These are phyloP conservation scores for Ophiostoma angusticollis DNA, from an alignment of 2,329 filamentous ascomycete genomes.

Conservation along the genomic window DNA sequence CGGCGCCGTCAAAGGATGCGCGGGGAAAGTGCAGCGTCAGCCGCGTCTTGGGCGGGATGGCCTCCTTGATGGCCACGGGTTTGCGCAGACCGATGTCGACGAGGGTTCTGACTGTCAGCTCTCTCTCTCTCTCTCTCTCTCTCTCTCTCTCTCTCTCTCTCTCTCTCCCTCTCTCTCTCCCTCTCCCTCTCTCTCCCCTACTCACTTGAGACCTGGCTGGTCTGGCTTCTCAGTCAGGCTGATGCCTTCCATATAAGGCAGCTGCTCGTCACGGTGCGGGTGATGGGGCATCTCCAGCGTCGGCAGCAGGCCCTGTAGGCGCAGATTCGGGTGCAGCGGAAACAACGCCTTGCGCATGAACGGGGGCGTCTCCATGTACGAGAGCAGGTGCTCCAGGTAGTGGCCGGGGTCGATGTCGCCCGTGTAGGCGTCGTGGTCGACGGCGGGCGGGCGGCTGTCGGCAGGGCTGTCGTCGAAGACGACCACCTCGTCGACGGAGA, in stretches of 20 bases:
- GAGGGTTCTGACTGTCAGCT: conserved; percentile 39
- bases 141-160: too few relatives aligned
- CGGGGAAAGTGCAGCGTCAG: conserved; percentile 57
- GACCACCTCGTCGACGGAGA: conserved; percentile 73
- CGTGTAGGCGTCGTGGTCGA: conserved; percentile 45
- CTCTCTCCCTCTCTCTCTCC: too few relatives aligned
- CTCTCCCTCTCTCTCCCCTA: too few relatives aligned
- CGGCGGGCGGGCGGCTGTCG: conserved; percentile 31
- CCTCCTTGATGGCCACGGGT: conserved; percentile 41
- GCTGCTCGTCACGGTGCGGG: conserved; percentile 61
- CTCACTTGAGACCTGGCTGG: conserved; percentile 23
- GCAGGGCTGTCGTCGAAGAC: conserved; percentile 59
- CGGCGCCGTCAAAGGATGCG: conserved; percentile 31
- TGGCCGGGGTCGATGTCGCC: conserved; percentile 64
- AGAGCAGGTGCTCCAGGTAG: conserved; percentile 66
- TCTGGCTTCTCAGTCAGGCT: conserved; percentile 36
- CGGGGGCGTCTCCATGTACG: conserved; percentile 73
- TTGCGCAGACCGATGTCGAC: conserved; percentile 46
- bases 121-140: too few relatives aligned
- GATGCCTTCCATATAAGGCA: conserved; percentile 68
- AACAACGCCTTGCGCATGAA: conserved; percentile 68
- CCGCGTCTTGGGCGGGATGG: conserved; percentile 57
- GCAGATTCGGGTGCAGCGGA: conserved; percentile 64
- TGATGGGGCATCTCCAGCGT: conserved; percentile 80
- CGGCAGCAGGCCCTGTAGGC: conserved; percentile 58